phyloP scores from a whole-genome alignment of 768 basidiomycete genomes.

The Lentinula boryana region DNA sequence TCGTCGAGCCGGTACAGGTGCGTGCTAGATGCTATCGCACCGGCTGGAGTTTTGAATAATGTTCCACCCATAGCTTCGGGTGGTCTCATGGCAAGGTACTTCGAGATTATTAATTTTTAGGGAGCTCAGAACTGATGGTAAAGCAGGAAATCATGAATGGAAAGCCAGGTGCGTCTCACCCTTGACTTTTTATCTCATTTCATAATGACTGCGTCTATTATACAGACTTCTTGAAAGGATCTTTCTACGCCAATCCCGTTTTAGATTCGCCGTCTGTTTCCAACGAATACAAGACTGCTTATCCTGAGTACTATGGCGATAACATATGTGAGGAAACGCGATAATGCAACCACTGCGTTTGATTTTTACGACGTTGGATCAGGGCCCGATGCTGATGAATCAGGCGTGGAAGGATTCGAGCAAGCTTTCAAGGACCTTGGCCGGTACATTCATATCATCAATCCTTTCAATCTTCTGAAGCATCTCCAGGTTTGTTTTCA shows the following conservation, averaged over 20 bases:
- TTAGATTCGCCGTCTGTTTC: constrained; percentile 62
- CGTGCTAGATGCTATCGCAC: constrained; percentile 12
- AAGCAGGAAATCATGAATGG: constrained; percentile 93
- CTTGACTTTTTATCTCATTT: not conserved
- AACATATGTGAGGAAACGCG: constrained; percentile 70
- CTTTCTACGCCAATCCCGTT: constrained; percentile 88
- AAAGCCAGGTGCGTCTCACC: constrained; percentile 51
- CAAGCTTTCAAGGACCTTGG: constrained; percentile 85
- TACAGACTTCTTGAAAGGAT: constrained; percentile 81
- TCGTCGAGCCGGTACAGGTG: constrained; percentile 71
- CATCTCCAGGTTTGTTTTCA: constrained; percentile 61
- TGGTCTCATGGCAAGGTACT: constrained; percentile 93
- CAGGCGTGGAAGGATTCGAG: constrained; percentile 71
- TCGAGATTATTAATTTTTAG: not conserved
- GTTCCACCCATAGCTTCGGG: constrained; percentile 59
- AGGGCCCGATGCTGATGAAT: constrained; percentile 64
- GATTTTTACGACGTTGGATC: not conserved
- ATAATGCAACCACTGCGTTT: not conserved
- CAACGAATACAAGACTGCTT: constrained; percentile 41
- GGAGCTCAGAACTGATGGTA: not conserved
- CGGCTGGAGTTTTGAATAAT: not conserved
- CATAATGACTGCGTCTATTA: not conserved
- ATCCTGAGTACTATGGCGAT: constrained; percentile 80
- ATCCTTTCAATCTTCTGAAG: not conserved
- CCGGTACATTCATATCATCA: constrained; percentile 29